phyloP scores from a whole-genome alignment of 352 stramenopile species.

The Phytophthora agathidicida region DNA sequence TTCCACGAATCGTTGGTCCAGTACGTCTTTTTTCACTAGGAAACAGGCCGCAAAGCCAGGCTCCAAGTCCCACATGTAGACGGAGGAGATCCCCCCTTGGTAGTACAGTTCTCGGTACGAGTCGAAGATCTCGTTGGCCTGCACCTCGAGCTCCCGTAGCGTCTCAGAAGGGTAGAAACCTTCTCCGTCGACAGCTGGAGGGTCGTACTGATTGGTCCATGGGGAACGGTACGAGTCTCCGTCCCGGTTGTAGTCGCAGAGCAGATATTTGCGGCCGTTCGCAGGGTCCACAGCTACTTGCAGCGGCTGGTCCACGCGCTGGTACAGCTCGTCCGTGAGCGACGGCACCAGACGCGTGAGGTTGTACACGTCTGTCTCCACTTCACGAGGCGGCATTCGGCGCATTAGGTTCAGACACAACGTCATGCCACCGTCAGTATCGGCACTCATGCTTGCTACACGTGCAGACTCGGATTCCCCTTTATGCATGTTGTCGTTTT shows the following conservation, averaged over 20 bases:
- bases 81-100: conserved; percentile 91
- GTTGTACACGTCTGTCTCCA: conserved; percentile 85
- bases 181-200: conserved; percentile 75
- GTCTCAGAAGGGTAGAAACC: conserved; percentile 91
- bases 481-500: too few species aligned
- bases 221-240: conserved; percentile 92
- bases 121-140: conserved; percentile 97
- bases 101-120: conserved; percentile 98
- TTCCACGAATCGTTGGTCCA: conserved; percentile 81
- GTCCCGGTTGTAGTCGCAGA: conserved; percentile 96
- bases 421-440: conserved; percentile 60
- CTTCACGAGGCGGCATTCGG: conserved; percentile 86
- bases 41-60: conserved; percentile 94
- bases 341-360: conserved; percentile 84
- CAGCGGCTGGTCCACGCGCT: conserved; percentile 93
- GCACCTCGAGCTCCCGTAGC: conserved; percentile 90
- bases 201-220: conserved; percentile 94
- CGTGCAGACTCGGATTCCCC: too few species aligned
- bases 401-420: conserved; percentile 90
- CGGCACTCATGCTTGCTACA: conserved; percentile 24
- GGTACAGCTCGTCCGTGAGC: conserved; percentile 91
- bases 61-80: conserved; percentile 97
- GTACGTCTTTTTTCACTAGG: conserved; percentile 93
- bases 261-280: conserved; percentile 91
- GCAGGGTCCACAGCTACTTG: conserved; percentile 85